Conservation (phyloP, 192 early-diverging fungal genomes). For the Entomortierella beljakovae region DNA sequence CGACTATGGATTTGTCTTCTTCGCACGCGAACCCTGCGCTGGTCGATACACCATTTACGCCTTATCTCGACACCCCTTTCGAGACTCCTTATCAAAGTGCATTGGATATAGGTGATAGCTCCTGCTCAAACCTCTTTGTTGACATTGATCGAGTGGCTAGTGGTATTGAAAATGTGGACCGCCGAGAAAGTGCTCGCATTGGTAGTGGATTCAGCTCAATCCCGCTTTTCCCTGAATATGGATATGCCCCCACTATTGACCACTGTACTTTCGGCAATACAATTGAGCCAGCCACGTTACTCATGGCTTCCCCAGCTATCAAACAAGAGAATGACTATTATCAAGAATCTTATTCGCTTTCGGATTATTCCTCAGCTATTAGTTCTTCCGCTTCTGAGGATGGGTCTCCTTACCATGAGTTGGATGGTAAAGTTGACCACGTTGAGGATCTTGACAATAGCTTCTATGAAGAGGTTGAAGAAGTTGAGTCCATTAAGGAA, state of each 20-base stretch:
- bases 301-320: slow-evolving; percentile 10
- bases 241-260: slow-evolving; percentile 10
- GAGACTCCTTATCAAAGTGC: slow-evolving; percentile 29
- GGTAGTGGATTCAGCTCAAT: neutral
- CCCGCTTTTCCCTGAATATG: slow-evolving; percentile 20
- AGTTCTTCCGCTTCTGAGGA: neutral
- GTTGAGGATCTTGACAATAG: neutral
- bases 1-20: neutral
- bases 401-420: neutral
- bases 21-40: neutral
- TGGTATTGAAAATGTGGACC: neutral
- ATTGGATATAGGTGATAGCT: slow-evolving; percentile 8
- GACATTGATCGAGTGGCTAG: neutral
- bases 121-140: slow-evolving; percentile 4
- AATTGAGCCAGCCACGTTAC: slow-evolving; percentile 21
- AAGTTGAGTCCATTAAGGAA: neutral
- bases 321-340: neutral
- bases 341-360: neutral
- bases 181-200: neutral
- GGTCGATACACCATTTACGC: slow-evolving; percentile 18
- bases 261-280: neutral
- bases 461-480: neutral
- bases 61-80: slow-evolving; percentile 35
- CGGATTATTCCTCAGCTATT: neutral
- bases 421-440: too few species aligned